phyloP scores from a whole-genome alignment of 257 asterid species.

The Lithospermum erythrorhizon region DNA sequence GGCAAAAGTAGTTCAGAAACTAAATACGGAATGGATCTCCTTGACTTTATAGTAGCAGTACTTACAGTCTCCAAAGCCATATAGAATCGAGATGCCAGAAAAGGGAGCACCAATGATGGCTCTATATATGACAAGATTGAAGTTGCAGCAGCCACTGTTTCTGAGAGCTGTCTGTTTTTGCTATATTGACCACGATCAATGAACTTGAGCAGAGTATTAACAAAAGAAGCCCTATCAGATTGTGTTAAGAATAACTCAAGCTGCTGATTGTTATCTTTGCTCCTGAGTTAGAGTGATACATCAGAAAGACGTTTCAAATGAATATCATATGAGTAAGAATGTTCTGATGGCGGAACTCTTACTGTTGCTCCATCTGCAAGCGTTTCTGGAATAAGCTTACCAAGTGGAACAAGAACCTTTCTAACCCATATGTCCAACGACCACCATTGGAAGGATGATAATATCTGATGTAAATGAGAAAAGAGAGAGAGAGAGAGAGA shows the following conservation, averaged over 20 bases:
- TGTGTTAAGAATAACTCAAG: constrained; percentile 44
- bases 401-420: constrained; percentile 73
- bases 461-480: constrained; percentile 40
- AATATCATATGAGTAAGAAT: too few species aligned
- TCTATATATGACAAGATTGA: constrained; percentile 89
- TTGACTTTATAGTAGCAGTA: constrained; percentile 8
- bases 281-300: constrained; percentile 42
- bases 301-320: constrained; percentile 11
- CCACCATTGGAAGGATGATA: constrained; percentile 99
- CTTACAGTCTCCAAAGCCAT: constrained; percentile 99
- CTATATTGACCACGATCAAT: constrained; percentile 99
- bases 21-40: not conserved
- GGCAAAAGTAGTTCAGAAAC: constrained; percentile 1
- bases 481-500: too few species aligned
- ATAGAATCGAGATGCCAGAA: constrained; percentile 82
- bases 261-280: constrained; percentile 39
- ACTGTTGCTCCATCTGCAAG: constrained; percentile 84
- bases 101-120: constrained; percentile 90
- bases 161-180: constrained; percentile 83
- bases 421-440: constrained; percentile 91
- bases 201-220: constrained; percentile 61
- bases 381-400: constrained; percentile 72
- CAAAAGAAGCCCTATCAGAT: constrained; percentile 73
- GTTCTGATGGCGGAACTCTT: constrained; percentile 22
- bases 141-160: constrained; percentile 89